Conservation (phyloP, 345 rosid genomes). For the Populus tremula region DNA sequence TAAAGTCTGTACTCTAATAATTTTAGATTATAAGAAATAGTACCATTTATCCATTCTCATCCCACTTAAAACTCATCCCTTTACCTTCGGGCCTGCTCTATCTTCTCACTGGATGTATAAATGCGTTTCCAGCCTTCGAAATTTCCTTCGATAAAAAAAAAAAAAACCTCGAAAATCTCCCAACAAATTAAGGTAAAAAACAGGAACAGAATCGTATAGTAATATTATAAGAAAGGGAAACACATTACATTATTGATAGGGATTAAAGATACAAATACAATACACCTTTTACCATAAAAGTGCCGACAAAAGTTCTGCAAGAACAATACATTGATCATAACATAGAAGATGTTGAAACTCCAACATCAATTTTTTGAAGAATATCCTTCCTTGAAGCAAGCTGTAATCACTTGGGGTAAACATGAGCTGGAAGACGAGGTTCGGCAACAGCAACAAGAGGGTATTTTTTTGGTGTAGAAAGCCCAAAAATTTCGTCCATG, state of each 20-base stretch:
- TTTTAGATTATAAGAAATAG: too few species aligned
- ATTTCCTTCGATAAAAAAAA: background rate
- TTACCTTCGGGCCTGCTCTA: too few species aligned
- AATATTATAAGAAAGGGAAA: background rate
- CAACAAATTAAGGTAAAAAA: too few species aligned
- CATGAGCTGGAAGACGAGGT: constrained; percentile 44
- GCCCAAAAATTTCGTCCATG: constrained; percentile 61
- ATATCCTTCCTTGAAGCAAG: background rate
- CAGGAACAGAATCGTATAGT: background rate
- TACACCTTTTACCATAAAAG: background rate
- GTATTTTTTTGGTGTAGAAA: constrained; percentile 47
- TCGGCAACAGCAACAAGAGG: constrained; percentile 42
- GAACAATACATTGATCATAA: background rate
- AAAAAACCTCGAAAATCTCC: background rate
- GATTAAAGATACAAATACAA: background rate
- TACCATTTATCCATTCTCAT: too few species aligned
- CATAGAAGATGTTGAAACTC: background rate
- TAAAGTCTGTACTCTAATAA: too few species aligned
- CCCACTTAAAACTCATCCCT: too few species aligned
- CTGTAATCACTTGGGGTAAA: constrained; percentile 25
- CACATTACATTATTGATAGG: background rate
- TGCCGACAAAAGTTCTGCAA: background rate
- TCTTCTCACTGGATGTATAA: too few species aligned
- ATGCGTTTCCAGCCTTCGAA: background rate
- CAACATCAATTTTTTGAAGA: background rate